A percentile compares a stretch with the other conserved stretches of the same genome.
Evolutionary conservation across 257 asterid species (phyloP).

Genomic region (Nicotiana tabacum): DNA sequence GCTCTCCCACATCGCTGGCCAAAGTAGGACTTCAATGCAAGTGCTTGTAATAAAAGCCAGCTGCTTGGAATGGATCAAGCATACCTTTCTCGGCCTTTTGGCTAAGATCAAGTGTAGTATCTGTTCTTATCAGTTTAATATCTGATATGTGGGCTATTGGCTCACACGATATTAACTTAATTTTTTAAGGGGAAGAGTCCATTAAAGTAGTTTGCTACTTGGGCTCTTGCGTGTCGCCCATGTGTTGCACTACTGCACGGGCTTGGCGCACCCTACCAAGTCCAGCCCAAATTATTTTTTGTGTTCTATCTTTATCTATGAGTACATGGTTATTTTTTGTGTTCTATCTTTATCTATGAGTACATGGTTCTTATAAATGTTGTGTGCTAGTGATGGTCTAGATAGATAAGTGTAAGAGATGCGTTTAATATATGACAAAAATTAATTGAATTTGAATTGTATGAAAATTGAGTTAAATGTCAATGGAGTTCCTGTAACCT

Average conservation of each 20-base stretch:
- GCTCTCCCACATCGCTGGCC: not conserved
- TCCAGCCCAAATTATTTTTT: accelerated
- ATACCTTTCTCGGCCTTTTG: conserved; percentile 56
- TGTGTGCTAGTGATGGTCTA: too few relatives aligned
- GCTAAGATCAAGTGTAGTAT: conserved; percentile 56
- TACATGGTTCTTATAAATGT: too few relatives aligned
- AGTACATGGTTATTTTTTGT: accelerated
- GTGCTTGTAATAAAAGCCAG: not conserved
- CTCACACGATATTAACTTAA: not conserved
- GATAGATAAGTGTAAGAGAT: too few relatives aligned
- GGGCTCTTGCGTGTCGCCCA: not conserved
- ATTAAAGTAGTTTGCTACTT: not conserved
- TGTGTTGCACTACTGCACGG: not conserved
- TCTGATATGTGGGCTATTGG: conserved; percentile 22
- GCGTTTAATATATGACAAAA: too few relatives aligned
- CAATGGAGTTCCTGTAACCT: too few relatives aligned
- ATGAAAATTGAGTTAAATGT: too few relatives aligned
- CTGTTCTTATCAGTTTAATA: conserved; percentile 45
- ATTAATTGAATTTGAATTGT: too few relatives aligned
- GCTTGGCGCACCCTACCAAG: not conserved
- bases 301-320: too few relatives aligned
- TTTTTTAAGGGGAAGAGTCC: not conserved
- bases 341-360: too few relatives aligned
- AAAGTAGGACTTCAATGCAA: not conserved
- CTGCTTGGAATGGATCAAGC: accelerated